Percentiles rank a stretch among this genome's conserved stretches.
These are phyloP conservation scores for Macaranga tanarius DNA, from an alignment of 441 rosid species.

Conservation along the genomic window DNA sequence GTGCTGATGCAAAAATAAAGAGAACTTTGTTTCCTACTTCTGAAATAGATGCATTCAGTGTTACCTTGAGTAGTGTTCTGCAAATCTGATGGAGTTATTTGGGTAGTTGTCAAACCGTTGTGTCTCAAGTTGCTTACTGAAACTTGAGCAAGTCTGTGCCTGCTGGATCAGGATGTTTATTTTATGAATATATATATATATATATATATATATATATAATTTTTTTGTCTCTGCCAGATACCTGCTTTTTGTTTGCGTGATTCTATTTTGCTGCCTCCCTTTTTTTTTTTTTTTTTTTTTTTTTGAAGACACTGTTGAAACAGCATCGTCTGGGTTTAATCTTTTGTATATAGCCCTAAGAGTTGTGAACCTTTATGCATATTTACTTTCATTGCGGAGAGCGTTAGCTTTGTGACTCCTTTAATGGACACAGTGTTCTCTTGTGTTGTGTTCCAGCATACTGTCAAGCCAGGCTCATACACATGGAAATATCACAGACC, in stretches of 20 bases:
- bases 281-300: slow-evolving; percentile 8
- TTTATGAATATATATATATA: background rate
- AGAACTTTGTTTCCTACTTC: background rate
- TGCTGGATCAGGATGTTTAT: background rate
- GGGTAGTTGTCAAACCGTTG: background rate
- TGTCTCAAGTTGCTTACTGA: background rate
- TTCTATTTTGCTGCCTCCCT: slow-evolving; percentile 1
- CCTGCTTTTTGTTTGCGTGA: background rate
- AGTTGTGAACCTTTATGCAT: slow-evolving; percentile 23
- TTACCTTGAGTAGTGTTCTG: background rate
- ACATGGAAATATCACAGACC: slow-evolving; percentile 65
- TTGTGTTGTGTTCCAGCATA: slow-evolving; percentile 77
- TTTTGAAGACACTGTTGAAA: slow-evolving; percentile 19
- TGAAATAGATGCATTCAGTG: background rate
- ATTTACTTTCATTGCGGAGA: slow-evolving; percentile 35
- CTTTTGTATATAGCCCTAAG: slow-evolving; percentile 6
- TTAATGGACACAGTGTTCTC: slow-evolving; percentile 55
- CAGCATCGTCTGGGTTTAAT: slow-evolving; percentile 10
- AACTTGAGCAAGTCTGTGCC: background rate
- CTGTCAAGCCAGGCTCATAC: slow-evolving; percentile 79
- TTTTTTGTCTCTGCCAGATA: too few species aligned
- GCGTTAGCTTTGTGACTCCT: slow-evolving; percentile 40
- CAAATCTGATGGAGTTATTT: slow-evolving; percentile 3
- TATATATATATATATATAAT: too few species aligned
- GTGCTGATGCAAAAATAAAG: background rate